Percentiles rank a stretch among this genome's conserved stretches.
phyloP scores from a whole-genome alignment of 1,284 basidiomycete genomes.

The Marasmius tenuissimus region DNA sequence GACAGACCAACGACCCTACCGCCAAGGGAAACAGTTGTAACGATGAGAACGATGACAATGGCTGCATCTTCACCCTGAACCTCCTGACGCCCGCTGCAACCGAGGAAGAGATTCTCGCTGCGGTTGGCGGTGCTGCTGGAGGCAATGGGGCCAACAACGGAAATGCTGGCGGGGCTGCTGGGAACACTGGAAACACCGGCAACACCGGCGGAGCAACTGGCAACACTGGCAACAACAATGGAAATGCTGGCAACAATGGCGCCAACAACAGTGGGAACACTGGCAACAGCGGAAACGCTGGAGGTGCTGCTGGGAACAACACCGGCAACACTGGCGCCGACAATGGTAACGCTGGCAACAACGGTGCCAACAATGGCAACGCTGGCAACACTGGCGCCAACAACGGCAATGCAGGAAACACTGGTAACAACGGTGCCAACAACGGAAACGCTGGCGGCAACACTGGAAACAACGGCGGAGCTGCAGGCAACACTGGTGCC shows the following conservation, averaged over 20 bases:
- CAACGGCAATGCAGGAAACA: not conserved
- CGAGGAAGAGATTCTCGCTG: conserved; percentile 57
- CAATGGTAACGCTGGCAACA: not conserved
- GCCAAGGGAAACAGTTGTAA: conserved; percentile 53
- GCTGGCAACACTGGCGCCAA: conserved; percentile 12
- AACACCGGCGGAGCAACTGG: too few relatives aligned
- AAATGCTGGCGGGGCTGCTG: not conserved
- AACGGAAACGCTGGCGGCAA: conserved; percentile 21
- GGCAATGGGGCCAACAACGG: not conserved
- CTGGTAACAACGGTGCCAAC: conserved; percentile 3
- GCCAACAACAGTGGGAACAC: too few relatives aligned
- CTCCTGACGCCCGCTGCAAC: conserved; percentile 55
- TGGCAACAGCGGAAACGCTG: too few relatives aligned
- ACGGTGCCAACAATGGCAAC: conserved; percentile 20
- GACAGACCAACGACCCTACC: conserved; percentile 51
- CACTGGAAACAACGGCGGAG: conserved; percentile 14
- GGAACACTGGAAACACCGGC: not conserved
- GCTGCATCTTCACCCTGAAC: conserved; percentile 64
- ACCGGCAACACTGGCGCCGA: not conserved
- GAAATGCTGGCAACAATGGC: not conserved
- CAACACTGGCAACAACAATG: not conserved
- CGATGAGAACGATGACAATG: conserved; percentile 48
- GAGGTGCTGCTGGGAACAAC: too few relatives aligned
- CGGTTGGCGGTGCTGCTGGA: conserved; percentile 36
- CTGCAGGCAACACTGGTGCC: conserved; percentile 16